A percentile compares a stretch with the other conserved stretches of the same genome.
These are phyloP conservation scores for Phytophthora sp. DNA, from an alignment of 352 stramenopile species.

Conservation along the genomic window DNA sequence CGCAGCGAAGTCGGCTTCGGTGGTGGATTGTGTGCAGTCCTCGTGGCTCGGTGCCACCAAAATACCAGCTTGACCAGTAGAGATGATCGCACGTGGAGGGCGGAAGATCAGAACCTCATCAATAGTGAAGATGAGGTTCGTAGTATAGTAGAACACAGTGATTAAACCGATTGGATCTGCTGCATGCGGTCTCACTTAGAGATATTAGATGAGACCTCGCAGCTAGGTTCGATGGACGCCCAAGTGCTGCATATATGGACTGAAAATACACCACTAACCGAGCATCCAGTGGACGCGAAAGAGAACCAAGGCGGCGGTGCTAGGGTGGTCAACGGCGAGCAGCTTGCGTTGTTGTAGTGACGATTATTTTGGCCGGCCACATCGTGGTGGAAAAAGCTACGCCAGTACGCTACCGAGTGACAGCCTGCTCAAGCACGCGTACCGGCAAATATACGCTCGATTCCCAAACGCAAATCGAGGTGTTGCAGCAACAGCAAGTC, in stretches of 20 bases:
- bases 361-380: background rate
- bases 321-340: background rate
- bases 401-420: background rate
- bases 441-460: background rate
- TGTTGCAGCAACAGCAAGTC: slow-evolving; percentile 10
- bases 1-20: too few relatives aligned
- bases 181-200: too few relatives aligned
- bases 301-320: background rate
- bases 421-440: background rate
- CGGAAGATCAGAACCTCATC: too few relatives aligned
- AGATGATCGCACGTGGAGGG: too few relatives aligned
- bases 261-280: background rate
- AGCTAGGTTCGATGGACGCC: background rate
- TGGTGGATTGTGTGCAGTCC: background rate
- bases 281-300: slow-evolving; percentile 1
- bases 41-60: background rate
- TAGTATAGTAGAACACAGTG: too few relatives aligned
- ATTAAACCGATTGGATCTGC: background rate
- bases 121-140: too few relatives aligned
- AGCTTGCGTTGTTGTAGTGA: slow-evolving; percentile 1
- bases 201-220: too few relatives aligned
- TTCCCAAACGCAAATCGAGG: slow-evolving; percentile 3
- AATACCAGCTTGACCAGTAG: too few relatives aligned
- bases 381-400: slow-evolving; percentile 3
- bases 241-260: background rate